phyloP scores from a whole-genome alignment of 2,329 filamentous ascomycete genomes.

The Bipolaris zeicola region DNA sequence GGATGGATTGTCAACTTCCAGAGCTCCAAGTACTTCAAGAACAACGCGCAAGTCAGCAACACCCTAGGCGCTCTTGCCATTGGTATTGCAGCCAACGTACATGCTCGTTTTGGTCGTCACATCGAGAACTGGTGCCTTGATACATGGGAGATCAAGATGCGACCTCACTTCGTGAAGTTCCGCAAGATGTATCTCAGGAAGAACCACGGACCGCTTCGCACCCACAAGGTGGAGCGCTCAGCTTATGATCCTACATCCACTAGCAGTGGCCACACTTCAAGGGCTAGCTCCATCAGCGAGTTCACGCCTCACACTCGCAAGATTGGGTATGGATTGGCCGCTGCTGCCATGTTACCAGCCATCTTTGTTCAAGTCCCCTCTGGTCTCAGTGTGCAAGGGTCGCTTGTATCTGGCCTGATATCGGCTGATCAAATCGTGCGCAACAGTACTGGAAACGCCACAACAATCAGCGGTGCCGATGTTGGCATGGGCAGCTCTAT shows the following conservation, averaged over 20 bases:
- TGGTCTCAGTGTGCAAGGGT: constrained; percentile 63
- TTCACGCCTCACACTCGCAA: constrained; percentile 42
- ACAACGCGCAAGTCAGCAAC: constrained; percentile 76
- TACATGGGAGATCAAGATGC: constrained; percentile 59
- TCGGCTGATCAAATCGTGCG: constrained; percentile 61
- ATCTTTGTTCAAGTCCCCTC: constrained; percentile 75
- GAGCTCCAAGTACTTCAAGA: constrained; percentile 67
- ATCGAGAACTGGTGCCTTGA: constrained; percentile 62
- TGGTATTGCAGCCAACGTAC: constrained; percentile 78
- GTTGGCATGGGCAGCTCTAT: constrained; percentile 29
- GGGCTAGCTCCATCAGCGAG: constrained; percentile 31
- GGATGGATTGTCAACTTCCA: constrained; percentile 81
- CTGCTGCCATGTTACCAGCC: constrained; percentile 82
- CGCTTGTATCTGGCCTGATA: constrained; percentile 61
- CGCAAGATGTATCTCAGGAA: constrained; percentile 34
- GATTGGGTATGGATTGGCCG: constrained; percentile 75
- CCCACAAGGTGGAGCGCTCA: constrained; percentile 26
- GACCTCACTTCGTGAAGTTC: constrained; percentile 45
- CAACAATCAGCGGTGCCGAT: constrained; percentile 41
- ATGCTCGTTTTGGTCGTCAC: constrained; percentile 69
- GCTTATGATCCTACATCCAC: constrained; percentile 25
- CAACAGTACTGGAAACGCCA: constrained; percentile 54
- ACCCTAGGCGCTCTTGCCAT: constrained; percentile 78
- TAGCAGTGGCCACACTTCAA: constrained; percentile 25
- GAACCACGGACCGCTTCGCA: constrained; percentile 22